Percentiles rank a stretch among this genome's conserved stretches.
Evolutionary conservation across 1,139 yeast species (phyloP).

Genomic region (Diutina scorzettiae): DNA sequence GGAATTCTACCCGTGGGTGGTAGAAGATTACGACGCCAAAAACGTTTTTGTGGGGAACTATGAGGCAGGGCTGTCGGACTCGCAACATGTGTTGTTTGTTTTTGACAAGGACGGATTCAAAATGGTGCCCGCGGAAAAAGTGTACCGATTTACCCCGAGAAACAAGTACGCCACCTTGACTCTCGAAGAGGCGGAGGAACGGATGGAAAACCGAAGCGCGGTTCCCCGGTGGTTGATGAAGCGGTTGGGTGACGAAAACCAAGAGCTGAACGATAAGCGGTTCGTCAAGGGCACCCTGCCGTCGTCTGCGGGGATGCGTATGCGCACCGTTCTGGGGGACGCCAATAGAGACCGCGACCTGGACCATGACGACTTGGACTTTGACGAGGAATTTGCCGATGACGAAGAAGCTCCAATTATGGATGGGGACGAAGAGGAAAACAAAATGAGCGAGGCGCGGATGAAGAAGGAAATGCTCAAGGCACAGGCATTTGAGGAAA

Average conservation of each 20-base stretch:
- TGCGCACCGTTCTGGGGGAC: conserved; percentile 46
- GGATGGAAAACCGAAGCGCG: conserved; percentile 71
- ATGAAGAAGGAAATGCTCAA: conserved; percentile 84
- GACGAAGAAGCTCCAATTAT: conserved; percentile 98
- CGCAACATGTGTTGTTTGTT: conserved; percentile 68
- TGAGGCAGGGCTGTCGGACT: conserved; percentile 87
- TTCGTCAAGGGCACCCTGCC: conserved; percentile 12
- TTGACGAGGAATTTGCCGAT: conserved; percentile 94
- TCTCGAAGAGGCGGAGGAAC: conserved; percentile 90
- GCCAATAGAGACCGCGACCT: conserved; percentile 49
- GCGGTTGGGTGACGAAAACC: conserved; percentile 61
- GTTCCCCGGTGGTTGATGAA: conserved; percentile 96
- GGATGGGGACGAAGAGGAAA: conserved; percentile 95
- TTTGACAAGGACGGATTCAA: conserved; percentile 84
- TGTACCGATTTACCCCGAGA: conserved; percentile 85
- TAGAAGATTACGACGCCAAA: conserved; percentile 90
- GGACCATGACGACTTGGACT: conserved; percentile 88
- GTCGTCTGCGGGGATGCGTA: conserved; percentile 7
- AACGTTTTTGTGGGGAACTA: conserved; percentile 94
- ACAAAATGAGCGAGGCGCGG: conserved; percentile 77
- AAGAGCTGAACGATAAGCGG: conserved; percentile 33
- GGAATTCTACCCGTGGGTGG: conserved; percentile 95
- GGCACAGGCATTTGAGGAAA: conserved; percentile 65
- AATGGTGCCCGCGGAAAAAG: conserved; percentile 91
- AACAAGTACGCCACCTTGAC: conserved; percentile 90